Evolutionary conservation across 225 moss, liverwort and hornwort genomes (phyloP).

Genomic region (Polytrichum commune): DNA sequence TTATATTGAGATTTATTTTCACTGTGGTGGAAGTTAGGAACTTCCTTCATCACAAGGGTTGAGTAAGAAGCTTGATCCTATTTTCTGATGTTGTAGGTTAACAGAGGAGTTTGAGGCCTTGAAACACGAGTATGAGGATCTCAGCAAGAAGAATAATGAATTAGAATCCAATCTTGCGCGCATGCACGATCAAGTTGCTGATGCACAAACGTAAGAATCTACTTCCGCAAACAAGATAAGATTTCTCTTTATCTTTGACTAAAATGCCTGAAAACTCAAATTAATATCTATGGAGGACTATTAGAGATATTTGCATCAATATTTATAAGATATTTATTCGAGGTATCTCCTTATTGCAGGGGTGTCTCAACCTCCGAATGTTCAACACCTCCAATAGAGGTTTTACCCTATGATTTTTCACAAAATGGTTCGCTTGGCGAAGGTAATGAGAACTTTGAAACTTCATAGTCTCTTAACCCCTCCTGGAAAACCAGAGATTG

Average conservation of each 20-base stretch:
- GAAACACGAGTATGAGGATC: slow-evolving; percentile 53
- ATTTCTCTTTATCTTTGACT: too few species aligned
- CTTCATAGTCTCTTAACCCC: background rate
- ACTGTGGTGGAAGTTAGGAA: too few species aligned
- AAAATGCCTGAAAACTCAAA: too few species aligned
- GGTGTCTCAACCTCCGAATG: slow-evolving; percentile 35
- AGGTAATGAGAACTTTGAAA: slow-evolving; percentile 16
- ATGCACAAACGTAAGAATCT: slow-evolving; percentile 45
- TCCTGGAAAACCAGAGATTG: background rate
- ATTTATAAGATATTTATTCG: slow-evolving; percentile 1
- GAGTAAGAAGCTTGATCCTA: background rate
- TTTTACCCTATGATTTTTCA: slow-evolving; percentile 44
- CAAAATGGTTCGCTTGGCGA: slow-evolving; percentile 35
- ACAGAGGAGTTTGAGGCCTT: slow-evolving; percentile 54
- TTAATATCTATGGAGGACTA: too few species aligned
- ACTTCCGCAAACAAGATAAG: background rate
- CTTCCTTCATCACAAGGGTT: too few species aligned
- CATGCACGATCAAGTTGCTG: slow-evolving; percentile 43
- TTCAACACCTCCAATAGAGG: slow-evolving; percentile 46
- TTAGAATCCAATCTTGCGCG: slow-evolving; percentile 46
- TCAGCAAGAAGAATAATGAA: slow-evolving; percentile 57
- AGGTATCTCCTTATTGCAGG: slow-evolving; percentile 25
- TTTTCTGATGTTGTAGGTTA: slow-evolving; percentile 35
- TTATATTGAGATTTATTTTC: too few species aligned
- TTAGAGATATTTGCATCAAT: too few species aligned